phyloP scores from a whole-genome alignment of 176 grass and related monocot genomes.

The Zizania latifolia region DNA sequence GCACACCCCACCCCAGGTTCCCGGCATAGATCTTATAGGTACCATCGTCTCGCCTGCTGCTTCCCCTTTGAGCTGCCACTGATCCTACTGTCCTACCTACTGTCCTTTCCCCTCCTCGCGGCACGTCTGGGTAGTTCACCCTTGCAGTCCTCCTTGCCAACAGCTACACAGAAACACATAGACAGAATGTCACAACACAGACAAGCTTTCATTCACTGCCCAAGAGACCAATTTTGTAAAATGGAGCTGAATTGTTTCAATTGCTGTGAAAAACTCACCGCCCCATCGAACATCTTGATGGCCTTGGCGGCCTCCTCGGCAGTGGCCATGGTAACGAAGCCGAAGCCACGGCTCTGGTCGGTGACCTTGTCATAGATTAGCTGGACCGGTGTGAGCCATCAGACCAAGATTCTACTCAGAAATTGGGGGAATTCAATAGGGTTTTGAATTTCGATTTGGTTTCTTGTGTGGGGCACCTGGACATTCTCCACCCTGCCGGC shows the following conservation, averaged over 20 bases:
- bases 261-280: constrained; percentile 37
- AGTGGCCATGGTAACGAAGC: constrained; percentile 83
- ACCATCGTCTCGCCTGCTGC: constrained; percentile 47
- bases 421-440: background rate
- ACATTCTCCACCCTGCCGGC: constrained; percentile 63
- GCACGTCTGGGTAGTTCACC: constrained; percentile 92
- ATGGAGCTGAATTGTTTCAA: background rate
- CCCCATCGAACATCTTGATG: constrained; percentile 83
- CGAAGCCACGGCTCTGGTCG: constrained; percentile 78
- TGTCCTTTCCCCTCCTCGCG: constrained; percentile 69
- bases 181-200: background rate
- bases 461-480: constrained; percentile 34
- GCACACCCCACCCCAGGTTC: constrained; percentile 83
- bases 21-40: constrained; percentile 84
- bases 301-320: constrained; percentile 60
- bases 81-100: constrained; percentile 42
- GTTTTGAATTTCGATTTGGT: background rate
- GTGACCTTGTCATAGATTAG: constrained; percentile 79
- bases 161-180: constrained; percentile 43
- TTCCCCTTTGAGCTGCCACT: constrained; percentile 20
- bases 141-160: constrained; percentile 57
- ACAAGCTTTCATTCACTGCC: background rate
- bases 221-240: background rate
- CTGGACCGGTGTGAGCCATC: constrained; percentile 20
- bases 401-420: background rate